A percentile compares a stretch with the other conserved stretches of the same genome.
Conservation (phyloP, 257 asterid genomes). For the Voacanga thouarsii region DNA sequence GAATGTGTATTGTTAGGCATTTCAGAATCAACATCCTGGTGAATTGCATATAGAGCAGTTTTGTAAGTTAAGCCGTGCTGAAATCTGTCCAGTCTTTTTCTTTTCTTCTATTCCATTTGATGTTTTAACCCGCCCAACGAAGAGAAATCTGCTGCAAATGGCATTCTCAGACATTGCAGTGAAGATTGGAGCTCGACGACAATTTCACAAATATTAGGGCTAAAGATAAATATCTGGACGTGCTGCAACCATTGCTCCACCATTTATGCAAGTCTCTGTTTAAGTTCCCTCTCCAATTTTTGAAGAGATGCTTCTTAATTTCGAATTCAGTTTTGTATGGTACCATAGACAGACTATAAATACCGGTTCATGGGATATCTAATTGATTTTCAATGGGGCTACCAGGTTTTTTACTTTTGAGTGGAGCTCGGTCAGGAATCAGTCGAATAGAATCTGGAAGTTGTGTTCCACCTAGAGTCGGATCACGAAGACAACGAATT, state of each 20-base stretch:
- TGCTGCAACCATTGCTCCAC: neutral
- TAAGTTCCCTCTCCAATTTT: neutral
- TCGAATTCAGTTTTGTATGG: neutral
- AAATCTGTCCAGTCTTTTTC: neutral
- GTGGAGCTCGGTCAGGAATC: neutral
- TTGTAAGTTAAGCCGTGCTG: conserved; percentile 11
- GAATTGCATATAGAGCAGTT: conserved; percentile 27
- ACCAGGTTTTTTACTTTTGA: neutral
- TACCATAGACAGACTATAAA: neutral
- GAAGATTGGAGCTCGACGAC: neutral
- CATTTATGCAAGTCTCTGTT: neutral
- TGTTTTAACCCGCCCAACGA: neutral
- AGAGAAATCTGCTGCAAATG: neutral
- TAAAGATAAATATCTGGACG: neutral
- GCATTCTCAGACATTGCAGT: too few relatives aligned
- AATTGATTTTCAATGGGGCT: neutral
- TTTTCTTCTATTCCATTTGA: neutral
- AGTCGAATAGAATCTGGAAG: neutral
- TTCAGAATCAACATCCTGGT: conserved; percentile 17
- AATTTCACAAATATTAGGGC: neutral
- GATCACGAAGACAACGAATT: neutral
- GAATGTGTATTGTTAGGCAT: conserved; percentile 31
- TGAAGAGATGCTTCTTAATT: neutral
- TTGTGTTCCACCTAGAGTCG: neutral
- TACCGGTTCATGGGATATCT: neutral